Evolutionary conservation across 306 rosid genomes (phyloP).

Genomic region (Sophora flavescens): DNA sequence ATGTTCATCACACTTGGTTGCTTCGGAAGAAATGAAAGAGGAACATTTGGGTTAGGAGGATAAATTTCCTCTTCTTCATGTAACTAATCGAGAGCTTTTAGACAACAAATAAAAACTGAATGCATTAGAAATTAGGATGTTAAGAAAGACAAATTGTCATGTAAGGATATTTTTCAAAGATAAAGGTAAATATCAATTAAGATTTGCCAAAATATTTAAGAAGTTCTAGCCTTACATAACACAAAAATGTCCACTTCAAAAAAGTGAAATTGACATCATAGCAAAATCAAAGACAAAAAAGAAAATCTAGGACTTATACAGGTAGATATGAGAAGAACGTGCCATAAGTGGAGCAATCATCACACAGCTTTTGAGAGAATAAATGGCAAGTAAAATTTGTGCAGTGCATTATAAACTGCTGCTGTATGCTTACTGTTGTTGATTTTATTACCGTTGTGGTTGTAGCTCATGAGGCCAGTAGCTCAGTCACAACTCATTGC

Average conservation of each 20-base stretch:
- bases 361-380: not conserved
- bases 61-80: conserved; percentile 10
- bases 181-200: not conserved
- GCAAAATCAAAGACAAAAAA: conserved; percentile 9
- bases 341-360: conserved; percentile 6
- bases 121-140: not conserved
- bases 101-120: not conserved
- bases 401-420: not conserved
- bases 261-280: not conserved
- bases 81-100: conserved; percentile 2
- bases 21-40: not conserved
- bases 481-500: not conserved
- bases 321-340: conserved; percentile 1
- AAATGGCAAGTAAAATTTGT: not conserved
- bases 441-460: conserved; percentile 13
- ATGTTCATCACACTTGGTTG: not conserved
- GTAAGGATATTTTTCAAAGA: not conserved
- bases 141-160: not conserved
- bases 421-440: not conserved
- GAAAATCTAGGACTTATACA: not conserved
- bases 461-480: not conserved
- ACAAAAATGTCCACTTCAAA: not conserved
- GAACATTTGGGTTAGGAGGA: not conserved
- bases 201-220: not conserved
- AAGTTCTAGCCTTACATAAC: not conserved